These are phyloP conservation scores for Bacterosira constricta DNA, from an alignment of 108 stramenopile species.

Conservation along the genomic window DNA sequence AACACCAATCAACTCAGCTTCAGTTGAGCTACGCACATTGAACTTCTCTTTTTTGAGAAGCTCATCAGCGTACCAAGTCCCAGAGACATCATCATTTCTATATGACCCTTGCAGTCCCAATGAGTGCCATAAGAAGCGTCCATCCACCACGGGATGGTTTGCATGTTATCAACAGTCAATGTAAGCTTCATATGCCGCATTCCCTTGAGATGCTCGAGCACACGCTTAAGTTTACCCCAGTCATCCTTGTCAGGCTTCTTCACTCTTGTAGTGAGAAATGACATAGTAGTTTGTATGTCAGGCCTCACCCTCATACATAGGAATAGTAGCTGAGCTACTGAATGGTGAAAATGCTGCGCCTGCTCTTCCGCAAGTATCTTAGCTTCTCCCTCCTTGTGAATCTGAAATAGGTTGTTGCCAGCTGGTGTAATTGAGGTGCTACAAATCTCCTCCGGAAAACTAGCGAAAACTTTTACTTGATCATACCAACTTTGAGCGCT, in stretches of 20 bases:
- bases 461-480: not conserved
- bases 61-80: not conserved
- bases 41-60: not conserved
- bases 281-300: not conserved
- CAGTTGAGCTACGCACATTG: not conserved
- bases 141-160: not conserved
- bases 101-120: too few species aligned
- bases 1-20: slow-evolving; percentile 12
- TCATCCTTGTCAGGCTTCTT: too few species aligned
- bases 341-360: not conserved
- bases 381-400: not conserved
- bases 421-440: not conserved
- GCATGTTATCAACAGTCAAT: not conserved
- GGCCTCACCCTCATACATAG: not conserved
- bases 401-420: not conserved
- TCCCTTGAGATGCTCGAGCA: too few species aligned
- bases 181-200: not conserved
- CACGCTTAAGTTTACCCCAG: not conserved
- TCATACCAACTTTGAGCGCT: not conserved
- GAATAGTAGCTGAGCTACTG: too few species aligned
- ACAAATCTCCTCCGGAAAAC: not conserved
- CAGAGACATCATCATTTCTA: not conserved
- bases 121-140: too few species aligned
- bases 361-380: not conserved
- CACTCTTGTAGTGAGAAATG: not conserved